Evolutionary conservation across 2,329 filamentous ascomycete species (phyloP).

Genomic region (Sporothrix luriei): DNA sequence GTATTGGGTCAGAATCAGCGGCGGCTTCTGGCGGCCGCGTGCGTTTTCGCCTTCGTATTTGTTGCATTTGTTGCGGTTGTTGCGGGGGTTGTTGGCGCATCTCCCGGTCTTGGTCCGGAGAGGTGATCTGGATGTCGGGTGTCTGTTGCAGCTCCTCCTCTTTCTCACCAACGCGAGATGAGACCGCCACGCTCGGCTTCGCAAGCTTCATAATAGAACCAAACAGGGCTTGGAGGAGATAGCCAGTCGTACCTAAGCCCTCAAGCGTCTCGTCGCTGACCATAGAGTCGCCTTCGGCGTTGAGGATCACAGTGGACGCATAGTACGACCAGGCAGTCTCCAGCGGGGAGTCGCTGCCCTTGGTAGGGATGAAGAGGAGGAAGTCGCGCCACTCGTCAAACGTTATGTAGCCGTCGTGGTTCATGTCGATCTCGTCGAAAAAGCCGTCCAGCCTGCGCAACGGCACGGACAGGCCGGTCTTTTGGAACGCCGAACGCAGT

Average conservation of each 20-base stretch:
- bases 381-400: slow-evolving; percentile 98
- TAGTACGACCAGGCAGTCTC: slow-evolving; percentile 89
- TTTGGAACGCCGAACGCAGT: slow-evolving; percentile 74
- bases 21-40: not conserved
- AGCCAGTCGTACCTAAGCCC: slow-evolving; percentile 85
- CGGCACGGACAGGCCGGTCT: slow-evolving; percentile 77
- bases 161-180: not conserved
- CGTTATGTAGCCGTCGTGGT: slow-evolving; percentile 83
- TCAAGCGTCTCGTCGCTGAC: slow-evolving; percentile 88
- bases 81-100: too few relatives aligned
- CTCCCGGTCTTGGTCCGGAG: not conserved
- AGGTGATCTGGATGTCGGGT: too few relatives aligned
- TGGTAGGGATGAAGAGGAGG: slow-evolving; percentile 79
- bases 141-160: not conserved
- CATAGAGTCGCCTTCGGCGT: slow-evolving; percentile 89
- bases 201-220: slow-evolving; percentile 73
- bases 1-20: slow-evolving; percentile 12
- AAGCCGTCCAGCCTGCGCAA: slow-evolving; percentile 78
- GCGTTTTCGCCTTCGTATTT: slow-evolving; percentile 13
- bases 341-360: slow-evolving; percentile 68
- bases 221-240: slow-evolving; percentile 73
- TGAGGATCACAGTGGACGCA: slow-evolving; percentile 83
- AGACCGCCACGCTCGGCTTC: slow-evolving; percentile 38
- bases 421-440: slow-evolving; percentile 85
- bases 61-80: not conserved